Conservation (phyloP, 345 rosid genomes). For the Abelmoschus esculentus region DNA sequence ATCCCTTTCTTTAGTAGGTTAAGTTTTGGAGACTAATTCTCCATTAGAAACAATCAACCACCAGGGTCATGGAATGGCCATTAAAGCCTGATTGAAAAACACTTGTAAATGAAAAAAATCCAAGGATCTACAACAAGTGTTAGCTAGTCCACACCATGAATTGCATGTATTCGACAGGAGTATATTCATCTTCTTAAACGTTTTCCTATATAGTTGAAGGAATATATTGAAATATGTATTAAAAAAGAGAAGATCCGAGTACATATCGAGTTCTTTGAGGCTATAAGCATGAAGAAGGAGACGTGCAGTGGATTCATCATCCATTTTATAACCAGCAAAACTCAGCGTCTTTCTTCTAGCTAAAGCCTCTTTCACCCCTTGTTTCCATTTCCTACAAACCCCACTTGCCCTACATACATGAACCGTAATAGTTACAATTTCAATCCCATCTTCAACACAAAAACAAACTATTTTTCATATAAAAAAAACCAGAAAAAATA, state of each 20-base stretch:
- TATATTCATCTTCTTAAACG: no score
- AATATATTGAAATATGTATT: background rate
- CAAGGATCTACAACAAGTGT: background rate
- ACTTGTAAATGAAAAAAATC: background rate
- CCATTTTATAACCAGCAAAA: slow-evolving; percentile 81
- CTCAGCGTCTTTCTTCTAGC: slow-evolving; percentile 58
- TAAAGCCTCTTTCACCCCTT: slow-evolving; percentile 74
- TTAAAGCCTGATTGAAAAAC: background rate
- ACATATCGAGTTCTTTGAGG: slow-evolving; percentile 91
- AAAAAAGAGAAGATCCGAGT: slow-evolving; percentile 5
- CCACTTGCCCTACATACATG: slow-evolving; percentile 51
- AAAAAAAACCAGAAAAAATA: background rate
- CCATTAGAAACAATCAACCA: no score
- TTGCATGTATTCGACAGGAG: background rate
- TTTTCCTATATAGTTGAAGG: no score
- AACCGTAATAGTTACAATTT: background rate
- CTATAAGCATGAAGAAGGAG: slow-evolving; percentile 58
- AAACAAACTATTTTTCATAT: background rate
- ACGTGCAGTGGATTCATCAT: slow-evolving; percentile 71
- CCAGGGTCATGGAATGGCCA: background rate
- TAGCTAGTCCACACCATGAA: background rate
- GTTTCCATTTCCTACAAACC: slow-evolving; percentile 82
- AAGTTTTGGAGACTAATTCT: no score
- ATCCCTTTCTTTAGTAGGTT: no score
- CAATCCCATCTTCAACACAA: background rate